Evolutionary conservation across 2,329 filamentous ascomycete genomes (phyloP).

Genomic region (Pseudocercospora eumusae): DNA sequence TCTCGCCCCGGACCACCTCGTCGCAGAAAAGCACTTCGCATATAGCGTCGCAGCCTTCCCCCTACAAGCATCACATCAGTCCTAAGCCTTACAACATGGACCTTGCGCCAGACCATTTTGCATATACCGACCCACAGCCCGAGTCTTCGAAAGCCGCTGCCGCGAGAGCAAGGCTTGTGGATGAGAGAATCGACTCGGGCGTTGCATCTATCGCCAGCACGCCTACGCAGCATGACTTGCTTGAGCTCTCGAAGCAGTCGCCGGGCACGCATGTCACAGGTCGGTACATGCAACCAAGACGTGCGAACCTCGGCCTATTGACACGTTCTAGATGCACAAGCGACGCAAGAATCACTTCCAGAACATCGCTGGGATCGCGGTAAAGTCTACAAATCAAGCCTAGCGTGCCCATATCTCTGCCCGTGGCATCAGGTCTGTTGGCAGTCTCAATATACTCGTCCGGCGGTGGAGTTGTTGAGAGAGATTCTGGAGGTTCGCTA

Average conservation of each 20-base stretch:
- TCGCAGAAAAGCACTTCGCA: neutral
- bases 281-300: neutral
- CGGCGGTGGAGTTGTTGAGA: slow-evolving; percentile 26
- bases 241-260: neutral
- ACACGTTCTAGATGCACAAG: neutral
- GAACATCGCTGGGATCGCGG: slow-evolving; percentile 2
- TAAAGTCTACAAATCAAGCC: slow-evolving; percentile 24
- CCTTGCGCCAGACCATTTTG: slow-evolving; percentile 11
- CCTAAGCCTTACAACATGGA: slow-evolving; percentile 1
- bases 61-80: neutral
- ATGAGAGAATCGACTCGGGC: slow-evolving; percentile 2
- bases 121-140: slow-evolving; percentile 10
- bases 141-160: slow-evolving; percentile 16
- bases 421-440: slow-evolving; percentile 26
- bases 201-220: neutral
- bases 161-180: neutral
- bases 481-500: slow-evolving; percentile 32
- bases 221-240: neutral
- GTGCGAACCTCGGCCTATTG: neutral
- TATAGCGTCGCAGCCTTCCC: neutral
- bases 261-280: neutral
- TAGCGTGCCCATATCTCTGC: slow-evolving; percentile 21
- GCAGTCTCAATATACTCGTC: slow-evolving; percentile 29
- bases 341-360: too few relatives aligned
- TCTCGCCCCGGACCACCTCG: neutral